A percentile compares a stretch with the other conserved stretches of the same genome.
Conservation (phyloP, 805 yeast species). For the Hermanozyma aechmeae region DNA sequence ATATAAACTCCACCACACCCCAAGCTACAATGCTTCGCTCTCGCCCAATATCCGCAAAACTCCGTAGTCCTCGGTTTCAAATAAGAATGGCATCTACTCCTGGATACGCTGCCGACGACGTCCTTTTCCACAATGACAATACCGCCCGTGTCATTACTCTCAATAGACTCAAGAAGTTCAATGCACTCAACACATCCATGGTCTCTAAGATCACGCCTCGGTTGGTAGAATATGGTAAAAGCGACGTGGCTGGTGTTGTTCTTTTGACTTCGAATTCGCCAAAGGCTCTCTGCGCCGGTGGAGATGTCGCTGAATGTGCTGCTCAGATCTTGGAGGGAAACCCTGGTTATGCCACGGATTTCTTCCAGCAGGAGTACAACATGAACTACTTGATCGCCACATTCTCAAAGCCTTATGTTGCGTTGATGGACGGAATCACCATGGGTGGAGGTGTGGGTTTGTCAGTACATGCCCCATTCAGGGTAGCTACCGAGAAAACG, state of each 20-base stretch:
- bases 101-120: slow-evolving; percentile 36
- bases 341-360: slow-evolving; percentile 42
- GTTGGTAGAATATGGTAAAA: slow-evolving; percentile 65
- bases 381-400: slow-evolving; percentile 72
- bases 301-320: slow-evolving; percentile 84
- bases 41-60: too few relatives aligned
- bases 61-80: too few relatives aligned
- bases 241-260: slow-evolving; percentile 53
- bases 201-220: slow-evolving; percentile 63
- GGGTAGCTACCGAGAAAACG: slow-evolving; percentile 88
- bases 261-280: slow-evolving; percentile 59
- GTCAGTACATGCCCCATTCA: slow-evolving; percentile 82
- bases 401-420: slow-evolving; percentile 80
- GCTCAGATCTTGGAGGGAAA: slow-evolving; percentile 41
- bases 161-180: slow-evolving; percentile 75
- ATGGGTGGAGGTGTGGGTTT: slow-evolving; percentile 99
- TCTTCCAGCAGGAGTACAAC: slow-evolving; percentile 75
- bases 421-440: slow-evolving; percentile 83
- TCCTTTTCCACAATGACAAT: slow-evolving; percentile 51
- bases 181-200: slow-evolving; percentile 77
- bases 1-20: too few relatives aligned
- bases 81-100: background rate
- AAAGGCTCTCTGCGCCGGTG: slow-evolving; percentile 89
- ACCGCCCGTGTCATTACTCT: slow-evolving; percentile 66
- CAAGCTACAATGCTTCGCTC: too few relatives aligned